Percentiles rank a stretch among this genome's conserved stretches.
Conservation (phyloP, 805 yeast species). For the Hermanozyma aechmeae region DNA sequence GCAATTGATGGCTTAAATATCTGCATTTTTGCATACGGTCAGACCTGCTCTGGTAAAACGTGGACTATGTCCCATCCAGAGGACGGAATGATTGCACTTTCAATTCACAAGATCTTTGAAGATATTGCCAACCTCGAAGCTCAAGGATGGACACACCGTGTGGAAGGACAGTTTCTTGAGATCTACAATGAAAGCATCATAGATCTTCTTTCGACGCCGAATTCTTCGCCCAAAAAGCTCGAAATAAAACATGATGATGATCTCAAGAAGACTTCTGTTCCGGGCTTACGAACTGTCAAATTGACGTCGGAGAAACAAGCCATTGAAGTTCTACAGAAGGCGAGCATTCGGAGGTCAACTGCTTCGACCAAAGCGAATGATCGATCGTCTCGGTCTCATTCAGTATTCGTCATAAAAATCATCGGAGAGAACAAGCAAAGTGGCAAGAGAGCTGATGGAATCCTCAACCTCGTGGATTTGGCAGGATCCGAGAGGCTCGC, state of each 20-base stretch:
- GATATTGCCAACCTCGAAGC: conserved; percentile 38
- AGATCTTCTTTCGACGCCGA: conserved; percentile 45
- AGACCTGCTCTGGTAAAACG: conserved; percentile 77
- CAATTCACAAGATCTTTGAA: conserved; percentile 61
- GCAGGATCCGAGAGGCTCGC: conserved; percentile 90
- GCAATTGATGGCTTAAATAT: conserved; percentile 6
- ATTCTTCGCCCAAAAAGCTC: conserved; percentile 25
- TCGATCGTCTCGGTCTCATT: conserved; percentile 86
- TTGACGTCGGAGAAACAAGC: conserved; percentile 45
- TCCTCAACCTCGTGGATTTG: conserved; percentile 73
- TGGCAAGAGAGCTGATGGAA: conserved; percentile 46
- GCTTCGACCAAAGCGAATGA: conserved; percentile 78
- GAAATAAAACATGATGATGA: conserved; percentile 66
- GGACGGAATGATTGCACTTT: conserved; percentile 77
- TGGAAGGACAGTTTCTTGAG: conserved; percentile 75
- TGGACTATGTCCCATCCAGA: conserved; percentile 68
- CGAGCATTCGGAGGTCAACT: conserved; percentile 57
- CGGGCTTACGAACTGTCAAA: conserved; percentile 44
- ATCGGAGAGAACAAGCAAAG: conserved; percentile 30
- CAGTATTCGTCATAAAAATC: conserved; percentile 60
- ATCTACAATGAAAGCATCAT: conserved; percentile 77
- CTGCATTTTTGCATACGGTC: not conserved
- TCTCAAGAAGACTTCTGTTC: conserved; percentile 45
- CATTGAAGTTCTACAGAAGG: conserved; percentile 38
- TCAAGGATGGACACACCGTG: conserved; percentile 53